Evolutionary conservation across 2,329 filamentous ascomycete species (phyloP).

Genomic region (Conoideocrella luteorostrata): DNA sequence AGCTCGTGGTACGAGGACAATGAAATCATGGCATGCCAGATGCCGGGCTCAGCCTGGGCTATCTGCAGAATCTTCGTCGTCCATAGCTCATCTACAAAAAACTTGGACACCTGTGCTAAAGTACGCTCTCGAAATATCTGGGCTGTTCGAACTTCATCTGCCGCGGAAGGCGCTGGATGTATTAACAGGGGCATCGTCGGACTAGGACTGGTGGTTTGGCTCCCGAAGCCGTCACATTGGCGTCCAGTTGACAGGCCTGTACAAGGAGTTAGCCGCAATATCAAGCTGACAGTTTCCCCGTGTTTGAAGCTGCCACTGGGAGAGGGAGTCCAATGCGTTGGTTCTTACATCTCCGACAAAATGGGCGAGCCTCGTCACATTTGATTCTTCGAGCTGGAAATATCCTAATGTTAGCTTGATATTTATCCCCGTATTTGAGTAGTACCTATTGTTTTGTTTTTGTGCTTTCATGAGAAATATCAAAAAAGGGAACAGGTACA

Average conservation of each 20-base stretch:
- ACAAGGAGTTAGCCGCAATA: background rate
- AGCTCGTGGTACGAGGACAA: slow-evolving; percentile 2
- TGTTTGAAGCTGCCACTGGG: too few species aligned
- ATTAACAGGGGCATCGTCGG: background rate
- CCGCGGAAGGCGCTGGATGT: background rate
- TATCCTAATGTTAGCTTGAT: too few species aligned
- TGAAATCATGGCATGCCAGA: slow-evolving; percentile 2
- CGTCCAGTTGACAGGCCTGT: slow-evolving; percentile 1
- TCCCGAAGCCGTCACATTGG: background rate
- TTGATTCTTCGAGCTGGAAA: too few species aligned
- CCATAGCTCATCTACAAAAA: background rate
- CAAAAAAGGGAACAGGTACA: too few species aligned
- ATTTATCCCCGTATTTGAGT: too few species aligned
- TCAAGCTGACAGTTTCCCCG: too few species aligned
- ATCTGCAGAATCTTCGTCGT: background rate
- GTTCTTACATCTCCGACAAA: too few species aligned
- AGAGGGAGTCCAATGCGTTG: too few species aligned
- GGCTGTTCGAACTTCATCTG: background rate
- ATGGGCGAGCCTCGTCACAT: too few species aligned
- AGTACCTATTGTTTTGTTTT: too few species aligned
- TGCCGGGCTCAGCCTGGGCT: background rate
- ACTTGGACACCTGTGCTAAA: background rate
- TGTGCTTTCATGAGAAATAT: too few species aligned
- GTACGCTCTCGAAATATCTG: slow-evolving; percentile 2
- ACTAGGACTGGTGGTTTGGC: background rate